Percentiles rank a stretch among this genome's conserved stretches.
Evolutionary conservation across 1,284 basidiomycete species (phyloP).

Genomic region (Tilletia setariae): DNA sequence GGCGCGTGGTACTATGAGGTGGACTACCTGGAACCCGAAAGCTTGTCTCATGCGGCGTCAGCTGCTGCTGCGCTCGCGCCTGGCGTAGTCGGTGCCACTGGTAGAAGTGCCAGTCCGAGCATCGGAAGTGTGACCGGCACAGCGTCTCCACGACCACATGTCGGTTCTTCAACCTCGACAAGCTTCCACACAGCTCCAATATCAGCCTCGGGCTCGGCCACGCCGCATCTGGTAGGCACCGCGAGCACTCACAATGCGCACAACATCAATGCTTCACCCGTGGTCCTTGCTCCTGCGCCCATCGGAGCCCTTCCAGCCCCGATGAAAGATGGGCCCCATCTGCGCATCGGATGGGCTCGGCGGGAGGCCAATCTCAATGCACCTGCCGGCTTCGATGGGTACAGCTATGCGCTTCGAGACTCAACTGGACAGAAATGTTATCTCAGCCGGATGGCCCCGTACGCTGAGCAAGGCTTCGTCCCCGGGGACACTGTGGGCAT

Average conservation of each 20-base stretch:
- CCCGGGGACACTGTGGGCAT: constrained; percentile 89
- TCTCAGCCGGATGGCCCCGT: constrained; percentile 73
- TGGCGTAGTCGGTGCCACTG: constrained; percentile 25
- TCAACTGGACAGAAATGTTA: constrained; percentile 86
- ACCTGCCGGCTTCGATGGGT: constrained; percentile 88
- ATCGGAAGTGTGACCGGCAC: constrained; percentile 11
- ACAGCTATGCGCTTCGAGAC: constrained; percentile 87
- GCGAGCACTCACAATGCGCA: background rate
- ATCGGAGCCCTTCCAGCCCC: constrained; percentile 24
- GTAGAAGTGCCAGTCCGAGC: constrained; percentile 34
- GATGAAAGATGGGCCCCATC: constrained; percentile 66
- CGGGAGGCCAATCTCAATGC: constrained; percentile 88
- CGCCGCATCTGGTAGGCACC: background rate
- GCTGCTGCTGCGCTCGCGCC: constrained; percentile 36
- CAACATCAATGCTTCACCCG: background rate
- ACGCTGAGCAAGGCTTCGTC: constrained; percentile 62
- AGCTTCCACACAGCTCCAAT: background rate
- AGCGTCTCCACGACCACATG: constrained; percentile 5
- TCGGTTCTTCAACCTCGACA: background rate
- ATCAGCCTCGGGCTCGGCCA: constrained; percentile 1
- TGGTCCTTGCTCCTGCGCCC: constrained; percentile 10
- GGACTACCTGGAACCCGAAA: constrained; percentile 65
- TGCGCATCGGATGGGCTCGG: constrained; percentile 85
- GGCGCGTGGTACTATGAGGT: constrained; percentile 96
- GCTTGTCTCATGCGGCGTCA: constrained; percentile 56